Evolutionary conservation across 1,284 basidiomycete species (phyloP).

Genomic region (Naganishia albida): DNA sequence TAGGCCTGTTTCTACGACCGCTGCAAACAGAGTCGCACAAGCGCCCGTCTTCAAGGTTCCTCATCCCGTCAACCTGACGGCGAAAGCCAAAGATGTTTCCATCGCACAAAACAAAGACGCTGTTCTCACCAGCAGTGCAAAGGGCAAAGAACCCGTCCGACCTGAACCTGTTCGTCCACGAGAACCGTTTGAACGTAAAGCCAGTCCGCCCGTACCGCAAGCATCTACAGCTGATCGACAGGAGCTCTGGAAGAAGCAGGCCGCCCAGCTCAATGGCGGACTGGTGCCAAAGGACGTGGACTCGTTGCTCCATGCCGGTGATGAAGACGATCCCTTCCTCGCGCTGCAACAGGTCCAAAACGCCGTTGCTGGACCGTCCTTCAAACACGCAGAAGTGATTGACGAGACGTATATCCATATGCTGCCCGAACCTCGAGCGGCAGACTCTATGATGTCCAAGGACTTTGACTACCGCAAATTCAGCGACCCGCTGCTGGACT

Average conservation of each 20-base stretch:
- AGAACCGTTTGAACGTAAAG: slow-evolving; percentile 10
- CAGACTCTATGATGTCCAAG: neutral
- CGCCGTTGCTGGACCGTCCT: slow-evolving; percentile 19
- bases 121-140: neutral
- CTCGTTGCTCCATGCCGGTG: neutral
- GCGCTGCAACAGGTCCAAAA: neutral
- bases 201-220: slow-evolving; percentile 15
- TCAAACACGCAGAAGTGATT: neutral
- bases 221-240: neutral
- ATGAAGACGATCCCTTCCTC: slow-evolving; percentile 4
- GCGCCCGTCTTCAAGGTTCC: slow-evolving; percentile 9
- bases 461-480: slow-evolving; percentile 28
- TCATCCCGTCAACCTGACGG: neutral
- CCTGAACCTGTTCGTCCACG: slow-evolving; percentile 3
- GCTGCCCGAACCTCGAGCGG: neutral
- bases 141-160: slow-evolving; percentile 9
- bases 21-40: neutral
- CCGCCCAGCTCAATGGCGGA: neutral
- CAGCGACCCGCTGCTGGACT: slow-evolving; percentile 27
- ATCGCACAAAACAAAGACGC: neutral
- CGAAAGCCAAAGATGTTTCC: neutral
- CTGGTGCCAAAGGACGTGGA: slow-evolving; percentile 8
- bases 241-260: slow-evolving; percentile 19
- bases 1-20: neutral
- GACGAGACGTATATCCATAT: slow-evolving; percentile 3